A percentile compares a stretch with the other conserved stretches of the same genome.
Conservation (phyloP, 352 stramenopile species). For the Elongisporangium prolatum region DNA sequence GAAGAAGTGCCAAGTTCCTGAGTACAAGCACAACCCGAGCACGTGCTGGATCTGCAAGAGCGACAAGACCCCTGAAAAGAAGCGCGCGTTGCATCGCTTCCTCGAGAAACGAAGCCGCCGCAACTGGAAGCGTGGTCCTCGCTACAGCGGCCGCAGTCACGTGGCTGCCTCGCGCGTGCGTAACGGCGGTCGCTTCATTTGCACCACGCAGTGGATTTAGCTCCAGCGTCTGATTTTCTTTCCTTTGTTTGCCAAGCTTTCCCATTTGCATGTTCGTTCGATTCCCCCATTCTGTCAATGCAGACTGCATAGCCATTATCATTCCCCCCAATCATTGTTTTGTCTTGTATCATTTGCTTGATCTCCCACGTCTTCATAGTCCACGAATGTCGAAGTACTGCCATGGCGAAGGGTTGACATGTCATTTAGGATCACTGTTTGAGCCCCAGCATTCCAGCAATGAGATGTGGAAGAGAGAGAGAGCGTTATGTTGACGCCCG, state of each 20-base stretch:
- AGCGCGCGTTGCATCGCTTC: conserved; percentile 79
- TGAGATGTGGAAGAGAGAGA: no score
- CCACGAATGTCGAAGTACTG: no score
- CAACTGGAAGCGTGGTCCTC: conserved; percentile 82
- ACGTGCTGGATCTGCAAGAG: conserved; percentile 89
- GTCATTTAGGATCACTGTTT: no score
- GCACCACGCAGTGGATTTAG: conserved; percentile 70
- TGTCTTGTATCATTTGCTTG: no score
- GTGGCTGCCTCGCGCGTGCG: conserved; percentile 77
- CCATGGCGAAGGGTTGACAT: no score
- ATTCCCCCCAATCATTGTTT: background rate
- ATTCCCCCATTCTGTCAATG: background rate
- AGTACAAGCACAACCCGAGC: conserved; percentile 64
- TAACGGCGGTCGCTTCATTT: conserved; percentile 80
- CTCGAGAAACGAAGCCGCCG: conserved; percentile 75
- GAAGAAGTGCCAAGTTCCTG: conserved; percentile 30
- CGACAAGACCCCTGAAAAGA: conserved; percentile 73
- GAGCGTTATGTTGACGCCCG: no score
- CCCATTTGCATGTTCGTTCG: conserved; percentile 16
- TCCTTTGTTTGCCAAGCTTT: conserved; percentile 15
- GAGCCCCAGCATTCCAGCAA: no score
- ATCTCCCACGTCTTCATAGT: no score
- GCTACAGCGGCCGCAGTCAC: conserved; percentile 73
- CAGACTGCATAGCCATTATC: background rate
- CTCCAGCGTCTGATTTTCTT: conserved; percentile 26